Evolutionary conservation across 2,329 filamentous ascomycete species (phyloP), one percentile per base, ranked within the genome.

Genomic region (Aspergillus aculeatinus): DNA sequence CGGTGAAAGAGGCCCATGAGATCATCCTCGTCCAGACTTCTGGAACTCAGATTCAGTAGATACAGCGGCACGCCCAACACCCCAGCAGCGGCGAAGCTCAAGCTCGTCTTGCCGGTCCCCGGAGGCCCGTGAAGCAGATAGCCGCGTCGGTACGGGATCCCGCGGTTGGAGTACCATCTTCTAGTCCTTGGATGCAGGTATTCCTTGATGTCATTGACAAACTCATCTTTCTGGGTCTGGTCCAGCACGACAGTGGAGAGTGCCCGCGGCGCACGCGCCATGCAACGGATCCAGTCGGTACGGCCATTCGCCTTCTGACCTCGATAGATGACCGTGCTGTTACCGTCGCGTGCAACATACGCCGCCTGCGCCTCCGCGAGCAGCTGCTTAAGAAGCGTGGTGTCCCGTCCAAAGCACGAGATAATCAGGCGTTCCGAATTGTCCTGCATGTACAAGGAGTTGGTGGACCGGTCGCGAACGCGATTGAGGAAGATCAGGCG

Each of bases 71-170:
- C 82, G 60, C 85, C 84, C 71, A 91, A 88, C 68, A 85, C 83
- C 5, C 89, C 89, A 0, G 89, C 88, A 53, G 90, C 80, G 0
- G 89, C 89, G 48, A 91, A 82, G 63, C 85, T 88, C 1, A 92
- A 80, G 50, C 87, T 89, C 49, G 86, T 89, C 75, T 94, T 95
- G 14, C 91, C 90, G 0, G 90, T 93, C 0, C 91, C 90, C 0
- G 90, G 90, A 0, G 91, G 90, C 0, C 92, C 92, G 64, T 93
- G 82, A 16, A 96, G 85, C 0, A 96, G 83, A 69, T 95, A 96
- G 0, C 92, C 92, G 4, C 92, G 83, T 14, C 92, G 85, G 72
- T 96, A 96, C 0, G 92, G 92, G 31, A 96, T 94, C 0, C 92
- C 92, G 6, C 91, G 84, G 65, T 91, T 89, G 0, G 88, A 70